phyloP scores from a whole-genome alignment of 2,329 filamentous ascomycete genomes.

The Fusarium redolens region DNA sequence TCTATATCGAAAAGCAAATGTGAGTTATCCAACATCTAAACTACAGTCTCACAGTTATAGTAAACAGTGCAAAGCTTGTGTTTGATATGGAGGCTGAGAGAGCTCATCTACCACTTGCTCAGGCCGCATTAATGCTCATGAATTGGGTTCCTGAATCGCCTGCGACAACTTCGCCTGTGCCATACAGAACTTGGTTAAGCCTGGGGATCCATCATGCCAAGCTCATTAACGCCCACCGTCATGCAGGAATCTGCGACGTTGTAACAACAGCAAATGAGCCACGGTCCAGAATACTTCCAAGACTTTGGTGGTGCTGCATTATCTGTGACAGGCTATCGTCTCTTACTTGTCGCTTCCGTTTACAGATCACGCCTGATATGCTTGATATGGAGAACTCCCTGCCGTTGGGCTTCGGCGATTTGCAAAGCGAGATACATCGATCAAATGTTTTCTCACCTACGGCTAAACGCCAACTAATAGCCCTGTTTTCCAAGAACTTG shows the following conservation, averaged over 20 bases:
- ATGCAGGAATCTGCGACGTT: not conserved
- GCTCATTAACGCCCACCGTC: not conserved
- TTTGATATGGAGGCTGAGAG: not conserved
- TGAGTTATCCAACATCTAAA: not conserved
- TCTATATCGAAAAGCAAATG: conserved; percentile 1
- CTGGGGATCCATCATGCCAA: not conserved
- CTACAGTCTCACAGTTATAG: accelerated
- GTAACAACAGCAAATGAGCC: not conserved
- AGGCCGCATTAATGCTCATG: not conserved
- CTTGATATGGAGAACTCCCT: not conserved
- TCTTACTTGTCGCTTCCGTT: not conserved
- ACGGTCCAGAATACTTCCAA: not conserved
- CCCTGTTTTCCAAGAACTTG: not conserved
- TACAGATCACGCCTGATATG: not conserved
- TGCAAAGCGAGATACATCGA: not conserved
- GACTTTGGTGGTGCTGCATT: conserved; percentile 2
- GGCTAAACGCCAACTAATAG: not conserved
- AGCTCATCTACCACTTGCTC: not conserved
- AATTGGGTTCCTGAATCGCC: not conserved
- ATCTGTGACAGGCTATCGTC: not conserved
- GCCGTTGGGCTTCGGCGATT: not conserved
- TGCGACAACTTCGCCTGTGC: not conserved
- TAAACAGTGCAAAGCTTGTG: not conserved
- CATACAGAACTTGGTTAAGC: not conserved
- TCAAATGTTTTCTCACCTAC: not conserved